Base-by-base conservation (phyloP, 805 yeast species). In the Isabelozyma pseudorhagii region DNA sequence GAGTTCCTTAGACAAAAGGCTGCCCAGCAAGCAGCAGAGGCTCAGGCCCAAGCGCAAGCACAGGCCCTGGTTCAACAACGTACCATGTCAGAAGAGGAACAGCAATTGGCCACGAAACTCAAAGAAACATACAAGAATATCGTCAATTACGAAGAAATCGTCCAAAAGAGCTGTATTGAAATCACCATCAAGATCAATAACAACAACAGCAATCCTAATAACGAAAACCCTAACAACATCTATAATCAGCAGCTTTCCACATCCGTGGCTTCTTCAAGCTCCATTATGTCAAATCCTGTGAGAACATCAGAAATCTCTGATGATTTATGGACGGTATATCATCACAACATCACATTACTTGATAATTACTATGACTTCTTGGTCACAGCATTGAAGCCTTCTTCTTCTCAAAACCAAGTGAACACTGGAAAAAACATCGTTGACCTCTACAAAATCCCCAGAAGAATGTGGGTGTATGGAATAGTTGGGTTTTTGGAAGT, bases 401-500 rank as follows among this genome's bases (percentile, higher is more conserved):
- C 77, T 5, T 72, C 82, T 4, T 72, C 71, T 52, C 69, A 70
- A 43, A 69, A 72, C 13, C 74, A 71, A 50, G 84, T 87, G 34
- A 84, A 82, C 61, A 83, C 91, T 3, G 94, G 94, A 2, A 83
- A 82, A 60, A 89, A 87, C 55, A 81, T 88, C 44, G 88, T 88
- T 7, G 86, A 85, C 54, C 80, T 86, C 40, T 87, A 88, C 63
- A 82, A 90, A 63, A 86, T 88, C 41, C 88, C 89, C 36, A 75
- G 93, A 58, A 72, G 94, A 57, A 75, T 88, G 74, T 88, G 94
- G 94, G 92, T 88, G 8, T 87, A 87, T 63, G 96, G 96, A 25
- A 83, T 89, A 11, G 92, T 87, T 13, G 89, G 92, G 15, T 86
- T 87, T 57, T 67, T 87, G 45, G 94, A 87, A 62, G 90, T 87